Base-by-base conservation (phyloP, 345 rosid species). In the Cardamine occulta region DNA sequence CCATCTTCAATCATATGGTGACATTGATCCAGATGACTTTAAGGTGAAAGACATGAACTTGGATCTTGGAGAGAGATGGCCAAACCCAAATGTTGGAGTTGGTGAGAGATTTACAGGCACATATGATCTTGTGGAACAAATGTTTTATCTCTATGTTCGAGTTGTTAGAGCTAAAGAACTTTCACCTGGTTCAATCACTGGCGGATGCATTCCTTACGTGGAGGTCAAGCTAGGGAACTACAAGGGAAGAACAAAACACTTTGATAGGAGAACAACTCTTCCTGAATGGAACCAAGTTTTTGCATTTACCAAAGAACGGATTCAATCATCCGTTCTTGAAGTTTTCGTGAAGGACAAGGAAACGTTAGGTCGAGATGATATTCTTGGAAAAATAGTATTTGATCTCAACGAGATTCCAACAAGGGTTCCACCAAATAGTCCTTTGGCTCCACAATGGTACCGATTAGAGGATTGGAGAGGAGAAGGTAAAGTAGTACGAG, bases 251-350 rank as follows among this genome's bases (percentile, higher is more conserved):
- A 88, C 98, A 1, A 89, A 51, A 74, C 91, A 88, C 48, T 79
- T 88, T 45, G 96, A 91, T 45, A 88, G 84, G 86, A 93, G 82
- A 70, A 78, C 82, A 72, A 89, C 77, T 45, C 86, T 95, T 0
- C 98, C 98, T 0, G 96, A 89, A 71, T 93, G 98, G 98, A 89
- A 91, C 82, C 96, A 89, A 66, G 97, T 88, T 47, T 93, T 93
- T 58, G 86, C 97, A 34, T 93, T 88, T 83, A 86, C 97, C 1
- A 93, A 91, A 75, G 97, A 93, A 10, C 79, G 82, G n/a, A 78
- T 93, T 39, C 98, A 93, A 66, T 86, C 98, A 42, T 87, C 97
- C 1, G 57, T 75, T 24, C 80, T 93, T 0, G 97, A 93, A 79
- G 91, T 91, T 47, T 86, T 80, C 44, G 84, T 91, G 32, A 89